Percentiles rank a stretch among this genome's conserved stretches.
Evolutionary conservation across 192 early-diverging fungal genomes (phyloP).

Genomic region (Phlyctochytrium bullatum): DNA sequence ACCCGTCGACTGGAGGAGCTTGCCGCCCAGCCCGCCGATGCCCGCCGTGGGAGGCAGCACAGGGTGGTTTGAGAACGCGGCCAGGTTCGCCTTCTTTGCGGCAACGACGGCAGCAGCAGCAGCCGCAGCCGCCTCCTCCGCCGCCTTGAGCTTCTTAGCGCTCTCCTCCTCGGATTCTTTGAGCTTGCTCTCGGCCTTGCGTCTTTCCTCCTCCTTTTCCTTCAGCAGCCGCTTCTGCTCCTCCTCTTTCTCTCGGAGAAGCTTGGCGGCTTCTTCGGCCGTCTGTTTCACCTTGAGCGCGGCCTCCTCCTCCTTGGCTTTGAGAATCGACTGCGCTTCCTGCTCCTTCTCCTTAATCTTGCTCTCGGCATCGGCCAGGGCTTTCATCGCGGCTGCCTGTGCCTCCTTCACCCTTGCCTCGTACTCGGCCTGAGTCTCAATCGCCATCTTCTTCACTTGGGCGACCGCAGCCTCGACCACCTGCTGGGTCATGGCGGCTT

Average conservation of each 20-base stretch:
- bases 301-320: constrained; percentile 2
- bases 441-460: constrained; percentile 7
- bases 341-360: constrained; percentile 6
- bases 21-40: not conserved
- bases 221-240: not conserved
- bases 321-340: not conserved
- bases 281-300: not conserved
- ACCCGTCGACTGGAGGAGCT: constrained; percentile 1
- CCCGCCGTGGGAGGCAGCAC: not conserved
- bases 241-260: not conserved
- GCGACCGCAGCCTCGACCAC: constrained; percentile 9
- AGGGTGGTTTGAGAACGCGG: not conserved
- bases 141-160: constrained; percentile 2
- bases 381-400: not conserved
- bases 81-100: constrained; percentile 2
- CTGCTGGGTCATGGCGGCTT: not conserved
- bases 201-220: not conserved
- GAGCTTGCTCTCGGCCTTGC: not conserved
- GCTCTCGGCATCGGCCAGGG: not conserved
- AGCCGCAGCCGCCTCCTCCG: constrained; percentile 2
- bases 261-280: not conserved
- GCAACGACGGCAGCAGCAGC: not conserved
- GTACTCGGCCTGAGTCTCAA: constrained; percentile 9
- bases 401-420: not conserved
- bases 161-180: not conserved